phyloP scores from a whole-genome alignment of 139 green algal genomes.

The Closterium sp. region DNA sequence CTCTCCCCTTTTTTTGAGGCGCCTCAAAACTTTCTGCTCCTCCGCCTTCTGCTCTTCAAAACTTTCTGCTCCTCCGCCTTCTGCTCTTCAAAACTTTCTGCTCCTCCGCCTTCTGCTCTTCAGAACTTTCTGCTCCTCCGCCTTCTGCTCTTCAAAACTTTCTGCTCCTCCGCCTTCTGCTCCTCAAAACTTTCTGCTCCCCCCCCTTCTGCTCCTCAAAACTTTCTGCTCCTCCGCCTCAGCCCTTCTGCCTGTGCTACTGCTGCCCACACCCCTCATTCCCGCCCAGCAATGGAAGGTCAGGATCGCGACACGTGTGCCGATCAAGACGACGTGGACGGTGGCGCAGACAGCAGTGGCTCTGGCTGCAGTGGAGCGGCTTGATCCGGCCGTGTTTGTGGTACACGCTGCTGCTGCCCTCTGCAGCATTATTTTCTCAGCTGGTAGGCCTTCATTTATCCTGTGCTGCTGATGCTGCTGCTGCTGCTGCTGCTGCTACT shows the following conservation, averaged over 20 bases:
- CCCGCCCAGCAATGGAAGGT: not conserved
- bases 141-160: too few species aligned
- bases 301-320: not conserved
- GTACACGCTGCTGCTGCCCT: not conserved
- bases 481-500: too few species aligned
- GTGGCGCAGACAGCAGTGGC: too few species aligned
- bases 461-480: too few species aligned
- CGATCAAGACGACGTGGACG: not conserved
- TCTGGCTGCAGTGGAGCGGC: too few species aligned
- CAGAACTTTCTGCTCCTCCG: too few species aligned
- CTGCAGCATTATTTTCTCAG: not conserved
- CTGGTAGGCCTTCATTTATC: too few species aligned
- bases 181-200: too few species aligned
- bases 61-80: not conserved
- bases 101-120: not conserved
- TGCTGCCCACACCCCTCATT: not conserved
- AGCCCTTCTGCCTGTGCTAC: too few species aligned
- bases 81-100: not conserved
- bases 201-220: not conserved
- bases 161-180: too few species aligned
- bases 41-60: not conserved
- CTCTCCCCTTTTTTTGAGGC: not conserved
- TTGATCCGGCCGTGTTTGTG: not conserved
- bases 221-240: too few species aligned
- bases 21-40: not conserved